Base-by-base conservation (phyloP, 2,329 filamentous ascomycete genomes). In the Fusarium sp. region DNA sequence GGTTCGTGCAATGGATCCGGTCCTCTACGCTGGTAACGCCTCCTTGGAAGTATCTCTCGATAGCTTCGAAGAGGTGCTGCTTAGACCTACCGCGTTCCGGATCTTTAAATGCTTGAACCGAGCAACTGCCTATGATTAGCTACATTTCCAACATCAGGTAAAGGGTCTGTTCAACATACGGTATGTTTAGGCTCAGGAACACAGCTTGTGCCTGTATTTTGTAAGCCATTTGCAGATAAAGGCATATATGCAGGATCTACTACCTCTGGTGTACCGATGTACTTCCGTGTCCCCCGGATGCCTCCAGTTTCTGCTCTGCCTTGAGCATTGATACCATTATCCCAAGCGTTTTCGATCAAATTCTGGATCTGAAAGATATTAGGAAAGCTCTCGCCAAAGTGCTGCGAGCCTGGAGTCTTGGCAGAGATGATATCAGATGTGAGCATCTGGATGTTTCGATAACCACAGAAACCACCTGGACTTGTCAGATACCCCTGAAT, bases 371-470 rank as follows among this genome's bases (percentile, higher is more conserved):
- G 84, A 56, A 98, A 88, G 29, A 98, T 92, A 4, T 89, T 90
- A 0, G 96, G 95, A 8, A 94, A 82, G 3, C 81, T 83, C 7
- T 83, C 82, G 2, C 83, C 79, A 63, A 97, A 92, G 49, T 83
- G 80, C 42, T 90, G 83, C 65, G 86, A 79, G 0, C 92, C 92
- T 14, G 83, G 80, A 14, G 83, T 83, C 41, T 82, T 78, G 2
- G 87, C 81, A 11, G 86, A 87, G 62, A 90, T 87, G 22, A 98
- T 88, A 77, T 93, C 94, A 0, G 94, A 95, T 16, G 91, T 83
- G 72, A 98, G 80, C 90, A 97, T 97, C 78, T 98, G 96, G 32
- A 97, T 97, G 76, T 97, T 98, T 42, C 95, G 88, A 78, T 98
- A 98, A 6, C 95, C 95, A 77, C 95, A 98, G 78, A 98, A 98